phyloP scores from a whole-genome alignment of 176 grass and related monocot species.

The Eleusine coracana region DNA sequence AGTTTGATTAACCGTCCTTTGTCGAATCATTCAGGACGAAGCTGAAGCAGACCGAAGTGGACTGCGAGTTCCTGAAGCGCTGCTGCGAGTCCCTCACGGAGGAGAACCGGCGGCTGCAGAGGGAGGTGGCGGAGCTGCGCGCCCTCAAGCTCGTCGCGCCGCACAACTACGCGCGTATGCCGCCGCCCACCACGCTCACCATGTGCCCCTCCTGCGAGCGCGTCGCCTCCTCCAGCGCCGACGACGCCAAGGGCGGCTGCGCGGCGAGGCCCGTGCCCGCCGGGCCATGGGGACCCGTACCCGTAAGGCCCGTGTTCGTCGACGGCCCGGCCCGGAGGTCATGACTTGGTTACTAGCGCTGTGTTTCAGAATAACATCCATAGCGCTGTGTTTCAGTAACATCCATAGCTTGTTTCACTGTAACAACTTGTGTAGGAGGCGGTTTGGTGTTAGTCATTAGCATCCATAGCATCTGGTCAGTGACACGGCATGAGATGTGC shows the following conservation, averaged over 20 bases:
- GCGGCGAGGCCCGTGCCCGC: background rate
- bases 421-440: background rate
- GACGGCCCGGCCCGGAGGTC: conserved; percentile 53
- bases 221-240: conserved; percentile 18
- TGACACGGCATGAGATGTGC: background rate
- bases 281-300: conserved; percentile 49
- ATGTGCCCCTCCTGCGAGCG: conserved; percentile 92
- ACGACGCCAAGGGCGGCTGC: background rate
- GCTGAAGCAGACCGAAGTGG: conserved; percentile 95
- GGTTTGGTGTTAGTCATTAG: background rate
- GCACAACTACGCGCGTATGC: conserved; percentile 61
- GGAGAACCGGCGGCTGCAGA: conserved; percentile 78
- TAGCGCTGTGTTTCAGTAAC: background rate
- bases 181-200: conserved; percentile 88
- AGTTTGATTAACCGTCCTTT: background rate
- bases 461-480: too few species aligned
- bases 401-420: background rate
- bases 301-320: conserved; percentile 41
- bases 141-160: conserved; percentile 70
- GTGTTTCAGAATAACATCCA: background rate
- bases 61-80: conserved; percentile 80
- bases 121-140: conserved; percentile 85
- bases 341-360: background rate
- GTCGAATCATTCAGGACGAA: conserved; percentile 54
- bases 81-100: conserved; percentile 79